These are phyloP conservation scores for Scenedesmus sp. DNA, from an alignment of 163 green algal genomes.

Conservation along the genomic window DNA sequence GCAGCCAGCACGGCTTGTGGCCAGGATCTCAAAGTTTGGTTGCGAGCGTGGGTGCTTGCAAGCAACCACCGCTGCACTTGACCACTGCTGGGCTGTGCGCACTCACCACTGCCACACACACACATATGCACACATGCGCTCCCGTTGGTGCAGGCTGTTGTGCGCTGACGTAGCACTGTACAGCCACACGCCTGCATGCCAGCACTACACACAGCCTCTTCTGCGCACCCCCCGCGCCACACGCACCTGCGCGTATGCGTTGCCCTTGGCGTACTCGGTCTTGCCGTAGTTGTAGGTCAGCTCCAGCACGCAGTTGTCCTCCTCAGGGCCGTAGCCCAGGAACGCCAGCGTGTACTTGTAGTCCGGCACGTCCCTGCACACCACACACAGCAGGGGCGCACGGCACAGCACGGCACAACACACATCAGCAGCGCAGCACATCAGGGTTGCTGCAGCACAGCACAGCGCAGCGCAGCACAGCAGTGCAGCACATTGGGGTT, in stretches of 20 bases:
- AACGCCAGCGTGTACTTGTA: conserved; percentile 90
- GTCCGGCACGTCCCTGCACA: conserved; percentile 78
- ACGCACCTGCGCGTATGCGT: conserved; percentile 86
- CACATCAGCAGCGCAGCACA: no score
- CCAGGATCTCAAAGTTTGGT: neutral
- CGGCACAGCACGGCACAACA: no score
- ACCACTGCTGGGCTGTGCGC: no score
- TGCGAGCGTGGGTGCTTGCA: neutral
- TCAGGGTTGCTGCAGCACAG: no score
- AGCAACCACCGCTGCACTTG: no score
- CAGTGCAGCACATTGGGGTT: no score
- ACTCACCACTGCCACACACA: neutral
- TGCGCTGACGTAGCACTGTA: neutral
- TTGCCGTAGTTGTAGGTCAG: conserved; percentile 94
- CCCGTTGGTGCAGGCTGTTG: neutral
- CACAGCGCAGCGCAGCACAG: no score
- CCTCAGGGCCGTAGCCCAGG: conserved; percentile 81
- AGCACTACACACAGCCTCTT: neutral
- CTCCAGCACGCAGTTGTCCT: conserved; percentile 79
- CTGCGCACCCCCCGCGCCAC: neutral
- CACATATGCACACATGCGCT: neutral
- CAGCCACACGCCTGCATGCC: neutral
- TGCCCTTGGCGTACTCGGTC: conserved; percentile 82
- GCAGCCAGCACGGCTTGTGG: neutral
- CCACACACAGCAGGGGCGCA: no score